These are phyloP conservation scores for Hymenoscyphus linearis DNA, from an alignment of 2,329 filamentous ascomycete species.

Conservation along the genomic window DNA sequence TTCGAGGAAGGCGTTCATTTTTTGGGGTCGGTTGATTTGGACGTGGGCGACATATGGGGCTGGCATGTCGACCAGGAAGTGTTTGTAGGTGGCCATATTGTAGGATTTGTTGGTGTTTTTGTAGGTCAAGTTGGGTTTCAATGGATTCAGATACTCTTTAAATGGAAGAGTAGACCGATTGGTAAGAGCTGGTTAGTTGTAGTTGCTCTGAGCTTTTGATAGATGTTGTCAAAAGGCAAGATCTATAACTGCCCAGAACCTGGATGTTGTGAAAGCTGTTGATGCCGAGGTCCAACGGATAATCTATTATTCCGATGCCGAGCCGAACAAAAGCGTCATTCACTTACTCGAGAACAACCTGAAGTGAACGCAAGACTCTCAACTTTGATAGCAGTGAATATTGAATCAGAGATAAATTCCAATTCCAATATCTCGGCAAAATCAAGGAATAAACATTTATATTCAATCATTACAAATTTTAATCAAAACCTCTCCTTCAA, in stretches of 20 bases:
- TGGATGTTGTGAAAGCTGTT: not conserved
- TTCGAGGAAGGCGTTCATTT: conserved; percentile 83
- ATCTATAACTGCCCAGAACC: not conserved
- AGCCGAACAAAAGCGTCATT: not conserved
- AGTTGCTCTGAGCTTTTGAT: not conserved
- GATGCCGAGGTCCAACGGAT: not conserved
- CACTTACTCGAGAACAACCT: too few relatives aligned
- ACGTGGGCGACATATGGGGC: conserved; percentile 75
- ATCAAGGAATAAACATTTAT: too few relatives aligned
- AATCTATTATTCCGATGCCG: not conserved
- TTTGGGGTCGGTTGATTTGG: conserved; percentile 80
- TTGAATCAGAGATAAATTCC: too few relatives aligned
- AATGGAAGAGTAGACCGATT: not conserved
- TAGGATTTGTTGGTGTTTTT: not conserved
- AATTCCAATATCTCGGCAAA: too few relatives aligned
- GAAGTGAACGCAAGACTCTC: too few relatives aligned
- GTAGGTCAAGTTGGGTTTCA: not conserved
- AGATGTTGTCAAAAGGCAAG: not conserved
- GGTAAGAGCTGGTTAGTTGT: not conserved
- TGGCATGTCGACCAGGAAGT: conserved; percentile 62
- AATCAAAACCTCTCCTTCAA: not conserved
- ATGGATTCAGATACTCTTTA: not conserved
- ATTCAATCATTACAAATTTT: too few relatives aligned
- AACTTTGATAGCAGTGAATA: too few relatives aligned
- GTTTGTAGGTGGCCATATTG: conserved; percentile 22